Evolutionary conservation across 805 yeast genomes (phyloP), one percentile per base, ranked within the genome.

Genomic region (Nakazawaea wyomingensis): DNA sequence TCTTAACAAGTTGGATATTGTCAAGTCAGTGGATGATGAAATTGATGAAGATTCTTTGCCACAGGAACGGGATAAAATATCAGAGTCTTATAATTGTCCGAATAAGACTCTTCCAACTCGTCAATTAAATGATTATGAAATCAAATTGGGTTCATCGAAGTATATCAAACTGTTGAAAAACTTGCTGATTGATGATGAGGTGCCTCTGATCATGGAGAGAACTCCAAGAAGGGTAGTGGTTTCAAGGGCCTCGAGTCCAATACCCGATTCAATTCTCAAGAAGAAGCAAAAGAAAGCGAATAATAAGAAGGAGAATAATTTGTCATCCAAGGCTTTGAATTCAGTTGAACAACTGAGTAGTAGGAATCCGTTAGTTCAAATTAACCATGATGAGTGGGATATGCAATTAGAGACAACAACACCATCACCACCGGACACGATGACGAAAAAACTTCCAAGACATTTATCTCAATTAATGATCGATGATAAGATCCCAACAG

Each of bases 111-210:
- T 38, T 24, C 21, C 38, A 22, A 35, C 38, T 7, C 38, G 41
- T 21, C 41, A 20, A 31, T 22, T 22, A 16, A 22, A 21, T 30
- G 31, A 24, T 4, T 11, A 16, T 7, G 41, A 38, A 16, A 20
- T 24, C 13, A 18, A 9, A 3, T n/a, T 21, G 18, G 28, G 29
- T 4, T 35, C 38, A 17, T 8, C 10, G n/a, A 35, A 14, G 8
- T 35, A 35, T 17, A 17, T 35, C 14, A 35, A 22, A 14, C 33
- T 36, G 45, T 22, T 42, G 28, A 35, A 31, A 26, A 24, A 24
- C 10, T 26, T 42, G 21, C 32, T 31, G 36, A 42, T 42, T 18
- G 45, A 42, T 28, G 41, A 35, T 31, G 26, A 42, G 21, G 33
- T 42, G 9, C 45, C 45, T 16, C 32, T n/a, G n/a, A 32, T 41